Evolutionary conservation across 805 yeast genomes (phyloP).

Genomic region (Yamadazyma phyllophila): DNA sequence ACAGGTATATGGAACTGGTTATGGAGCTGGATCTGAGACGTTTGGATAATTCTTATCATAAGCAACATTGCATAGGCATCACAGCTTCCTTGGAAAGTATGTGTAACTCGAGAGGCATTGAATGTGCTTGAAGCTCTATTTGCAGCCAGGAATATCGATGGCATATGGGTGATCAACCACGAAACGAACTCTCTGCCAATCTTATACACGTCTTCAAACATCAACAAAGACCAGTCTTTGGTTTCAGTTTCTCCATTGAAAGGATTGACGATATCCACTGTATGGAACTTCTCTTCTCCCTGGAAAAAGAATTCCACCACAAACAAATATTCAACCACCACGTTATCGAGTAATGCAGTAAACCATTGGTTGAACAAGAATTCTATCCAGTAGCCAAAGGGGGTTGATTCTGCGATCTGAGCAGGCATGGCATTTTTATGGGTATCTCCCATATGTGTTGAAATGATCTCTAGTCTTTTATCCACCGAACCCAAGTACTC

Average conservation of each 20-base stretch:
- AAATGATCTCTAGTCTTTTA: slow-evolving; percentile 58
- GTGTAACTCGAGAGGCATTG: slow-evolving; percentile 22
- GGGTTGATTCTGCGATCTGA: slow-evolving; percentile 79
- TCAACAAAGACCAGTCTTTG: slow-evolving; percentile 34
- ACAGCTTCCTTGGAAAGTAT: slow-evolving; percentile 41
- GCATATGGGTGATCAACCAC: slow-evolving; percentile 46
- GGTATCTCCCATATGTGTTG: slow-evolving; percentile 38
- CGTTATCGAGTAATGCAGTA: slow-evolving; percentile 71
- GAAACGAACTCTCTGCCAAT: slow-evolving; percentile 45
- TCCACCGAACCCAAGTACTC: slow-evolving; percentile 57
- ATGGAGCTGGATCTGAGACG: slow-evolving; percentile 62
- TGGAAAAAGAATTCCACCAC: slow-evolving; percentile 66
- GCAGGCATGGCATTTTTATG: slow-evolving; percentile 66
- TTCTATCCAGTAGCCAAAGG: slow-evolving; percentile 66
- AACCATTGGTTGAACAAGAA: slow-evolving; percentile 70
- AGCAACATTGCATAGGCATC: slow-evolving; percentile 81
- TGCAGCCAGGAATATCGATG: slow-evolving; percentile 18
- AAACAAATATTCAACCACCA: slow-evolving; percentile 72
- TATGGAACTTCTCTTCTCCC: slow-evolving; percentile 35
- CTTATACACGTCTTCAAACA: slow-evolving; percentile 38
- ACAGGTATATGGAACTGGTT: slow-evolving; percentile 65
- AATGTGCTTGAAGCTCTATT: slow-evolving; percentile 40
- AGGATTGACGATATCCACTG: slow-evolving; percentile 15
- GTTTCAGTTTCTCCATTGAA: slow-evolving; percentile 4
- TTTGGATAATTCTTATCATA: slow-evolving; percentile 68